A percentile compares a stretch with the other conserved stretches of the same genome.
Conservation (phyloP, 192 early-diverging fungal genomes). For the Helicostylum pulchrum region DNA sequence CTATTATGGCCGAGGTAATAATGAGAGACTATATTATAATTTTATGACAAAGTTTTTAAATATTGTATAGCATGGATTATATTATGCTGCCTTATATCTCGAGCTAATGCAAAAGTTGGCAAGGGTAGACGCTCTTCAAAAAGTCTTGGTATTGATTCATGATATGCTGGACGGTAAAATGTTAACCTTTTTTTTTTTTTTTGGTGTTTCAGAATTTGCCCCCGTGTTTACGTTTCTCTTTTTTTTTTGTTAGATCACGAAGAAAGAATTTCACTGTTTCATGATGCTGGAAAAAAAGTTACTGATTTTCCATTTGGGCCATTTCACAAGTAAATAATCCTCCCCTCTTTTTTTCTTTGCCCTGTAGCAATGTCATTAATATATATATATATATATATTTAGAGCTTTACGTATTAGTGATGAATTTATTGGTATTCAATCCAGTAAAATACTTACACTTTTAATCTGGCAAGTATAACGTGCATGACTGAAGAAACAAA, state of each 20-base stretch:
- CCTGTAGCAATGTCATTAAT: background rate
- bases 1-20: slow-evolving; percentile 25
- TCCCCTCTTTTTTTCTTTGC: background rate
- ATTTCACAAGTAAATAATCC: slow-evolving; percentile 49
- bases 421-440: slow-evolving; percentile 82
- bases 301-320: slow-evolving; percentile 44
- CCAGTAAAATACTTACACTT: slow-evolving; percentile 77
- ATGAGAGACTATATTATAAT: no score
- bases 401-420: slow-evolving; percentile 80
- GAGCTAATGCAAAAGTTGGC: slow-evolving; percentile 69
- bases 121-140: slow-evolving; percentile 86
- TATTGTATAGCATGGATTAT: no score
- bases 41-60: no score
- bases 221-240: background rate
- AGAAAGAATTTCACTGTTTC: slow-evolving; percentile 43
- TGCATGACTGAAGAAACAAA: background rate
- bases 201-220: background rate
- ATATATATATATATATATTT: background rate
- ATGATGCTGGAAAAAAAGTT: slow-evolving; percentile 27
- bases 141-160: slow-evolving; percentile 81
- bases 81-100: slow-evolving; percentile 69
- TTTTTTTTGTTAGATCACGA: slow-evolving; percentile 47
- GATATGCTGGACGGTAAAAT: slow-evolving; percentile 69
- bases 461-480: slow-evolving; percentile 52
- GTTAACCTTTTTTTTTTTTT: no score